Evolutionary conservation across 2,329 filamentous ascomycete genomes (phyloP).

Genomic region (Beauveria rudraprayagi): DNA sequence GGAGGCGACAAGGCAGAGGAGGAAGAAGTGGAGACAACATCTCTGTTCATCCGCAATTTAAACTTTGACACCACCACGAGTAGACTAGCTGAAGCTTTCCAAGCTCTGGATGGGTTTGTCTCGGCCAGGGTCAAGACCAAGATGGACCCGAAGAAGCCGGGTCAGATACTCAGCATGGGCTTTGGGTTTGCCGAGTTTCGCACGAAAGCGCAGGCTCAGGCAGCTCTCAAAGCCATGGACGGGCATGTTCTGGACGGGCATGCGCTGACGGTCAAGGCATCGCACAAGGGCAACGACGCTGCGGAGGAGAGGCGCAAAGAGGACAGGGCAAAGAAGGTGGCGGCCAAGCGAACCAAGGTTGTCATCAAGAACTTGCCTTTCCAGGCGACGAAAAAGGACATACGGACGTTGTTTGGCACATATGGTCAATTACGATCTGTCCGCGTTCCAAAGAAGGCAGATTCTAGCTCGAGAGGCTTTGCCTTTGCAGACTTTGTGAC

Average conservation of each 20-base stretch:
- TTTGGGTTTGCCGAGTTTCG: slow-evolving; percentile 92
- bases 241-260: slow-evolving; percentile 82
- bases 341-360: slow-evolving; percentile 76
- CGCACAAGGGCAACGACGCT: slow-evolving; percentile 79
- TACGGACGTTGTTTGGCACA: slow-evolving; percentile 74
- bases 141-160: slow-evolving; percentile 81
- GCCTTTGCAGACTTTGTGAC: slow-evolving; percentile 96
- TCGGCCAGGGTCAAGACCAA: slow-evolving; percentile 90
- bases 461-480: slow-evolving; percentile 81
- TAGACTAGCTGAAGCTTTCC: slow-evolving; percentile 68
- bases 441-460: slow-evolving; percentile 90
- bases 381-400: slow-evolving; percentile 87
- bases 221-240: slow-evolving; percentile 79
- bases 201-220: slow-evolving; percentile 67
- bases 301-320: slow-evolving; percentile 78
- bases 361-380: slow-evolving; percentile 98
- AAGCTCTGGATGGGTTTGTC: slow-evolving; percentile 76
- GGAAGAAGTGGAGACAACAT: slow-evolving; percentile 56
- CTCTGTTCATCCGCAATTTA: slow-evolving; percentile 87
- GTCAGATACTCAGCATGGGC: slow-evolving; percentile 88
- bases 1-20: slow-evolving; percentile 42
- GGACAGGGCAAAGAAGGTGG: slow-evolving; percentile 73
- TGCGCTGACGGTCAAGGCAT: slow-evolving; percentile 74
- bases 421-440: slow-evolving; percentile 92
- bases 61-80: slow-evolving; percentile 83